Base-by-base conservation (phyloP, 208 protist genomes). In the Acanthamoeba polyphaga region DNA sequence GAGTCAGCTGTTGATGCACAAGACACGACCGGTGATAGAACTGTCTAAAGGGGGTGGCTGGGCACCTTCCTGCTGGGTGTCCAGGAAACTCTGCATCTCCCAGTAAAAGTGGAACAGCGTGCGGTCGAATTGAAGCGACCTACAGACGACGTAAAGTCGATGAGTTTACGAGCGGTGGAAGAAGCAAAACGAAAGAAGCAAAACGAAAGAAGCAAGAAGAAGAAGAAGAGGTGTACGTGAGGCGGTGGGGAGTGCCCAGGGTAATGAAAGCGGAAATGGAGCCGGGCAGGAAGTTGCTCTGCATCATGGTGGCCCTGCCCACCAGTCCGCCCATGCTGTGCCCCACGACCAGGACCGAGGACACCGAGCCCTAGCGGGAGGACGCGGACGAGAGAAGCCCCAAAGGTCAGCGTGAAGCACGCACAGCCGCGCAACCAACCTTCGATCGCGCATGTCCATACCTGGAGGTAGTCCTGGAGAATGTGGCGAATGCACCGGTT, bases 271-370 rank as follows among this genome's bases (percentile, higher is more conserved):
- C 76, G 1, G 76, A 85, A 13, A 85, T 85, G 27, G 76, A 85
- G 1, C 76, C 76, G 22, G 76, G 76, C 6, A 85, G 38, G 49
- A 32, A 58, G 22, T 85, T 85, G 29, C 76, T 51, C 24, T 85
- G 76, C 46, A 85, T 58, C 76, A 85, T 32, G 27, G 15, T 85
- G 1, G 76, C 76, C 27, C 76, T 2, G 49, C 43, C 24, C 38
- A 85, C 76, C 17, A 85, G 76, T 1, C 76, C 76, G 24, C 76
- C 76, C 76, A 85, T 85, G 76, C 76, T 85, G 76, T 85, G 76
- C 49, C 43, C 76, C 27, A 85, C 49, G 15, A 85, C 46, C 19
- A 85, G 15, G 9, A 85, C 76, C 15, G 76, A 85, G 2, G 34
- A 13, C 10, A 53, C 46, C 22, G 27, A 15, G 6, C 49, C 49